A percentile compares a stretch with the other conserved stretches of the same genome.
Evolutionary conservation across 2,329 filamentous ascomycete species (phyloP).

Genomic region (Colletotrichum liaoningense): DNA sequence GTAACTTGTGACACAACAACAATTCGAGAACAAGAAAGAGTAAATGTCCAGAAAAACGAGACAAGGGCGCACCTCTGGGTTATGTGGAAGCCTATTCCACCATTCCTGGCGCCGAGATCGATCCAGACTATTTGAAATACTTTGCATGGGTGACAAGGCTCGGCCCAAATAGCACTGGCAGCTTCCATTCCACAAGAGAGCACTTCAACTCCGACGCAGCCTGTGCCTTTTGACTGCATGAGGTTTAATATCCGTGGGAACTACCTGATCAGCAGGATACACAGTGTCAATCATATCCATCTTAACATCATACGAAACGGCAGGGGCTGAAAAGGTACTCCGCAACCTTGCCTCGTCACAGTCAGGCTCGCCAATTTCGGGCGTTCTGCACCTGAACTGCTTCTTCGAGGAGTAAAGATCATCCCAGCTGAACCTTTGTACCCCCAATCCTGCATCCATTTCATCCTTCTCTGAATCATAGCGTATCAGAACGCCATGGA

Average conservation of each 20-base stretch:
- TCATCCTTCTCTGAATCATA: neutral
- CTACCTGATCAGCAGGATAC: too few species aligned
- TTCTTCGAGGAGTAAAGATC: neutral
- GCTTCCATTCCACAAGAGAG: too few species aligned
- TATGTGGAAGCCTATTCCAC: neutral
- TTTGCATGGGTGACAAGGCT: neutral
- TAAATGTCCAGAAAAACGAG: too few species aligned
- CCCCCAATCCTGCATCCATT: neutral
- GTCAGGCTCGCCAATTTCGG: neutral
- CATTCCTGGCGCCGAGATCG: too few species aligned
- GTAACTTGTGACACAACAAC: too few species aligned
- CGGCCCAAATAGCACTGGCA: too few species aligned
- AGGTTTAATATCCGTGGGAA: too few species aligned
- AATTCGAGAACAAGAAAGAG: too few species aligned
- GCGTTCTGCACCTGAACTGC: rapidly evolving
- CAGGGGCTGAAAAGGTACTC: neutral
- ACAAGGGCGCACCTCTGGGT: neutral
- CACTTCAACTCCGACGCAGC: too few species aligned
- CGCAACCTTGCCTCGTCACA: neutral
- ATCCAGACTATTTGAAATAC: neutral
- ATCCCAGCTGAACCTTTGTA: neutral
- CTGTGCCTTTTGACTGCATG: too few species aligned
- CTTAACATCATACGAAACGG: too few species aligned
- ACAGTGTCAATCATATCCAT: too few species aligned
- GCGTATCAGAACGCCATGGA: rapidly evolving